phyloP scores from a whole-genome alignment of 495 filamentous ascomycete genomes.

The Clavariopsis aquatica region DNA sequence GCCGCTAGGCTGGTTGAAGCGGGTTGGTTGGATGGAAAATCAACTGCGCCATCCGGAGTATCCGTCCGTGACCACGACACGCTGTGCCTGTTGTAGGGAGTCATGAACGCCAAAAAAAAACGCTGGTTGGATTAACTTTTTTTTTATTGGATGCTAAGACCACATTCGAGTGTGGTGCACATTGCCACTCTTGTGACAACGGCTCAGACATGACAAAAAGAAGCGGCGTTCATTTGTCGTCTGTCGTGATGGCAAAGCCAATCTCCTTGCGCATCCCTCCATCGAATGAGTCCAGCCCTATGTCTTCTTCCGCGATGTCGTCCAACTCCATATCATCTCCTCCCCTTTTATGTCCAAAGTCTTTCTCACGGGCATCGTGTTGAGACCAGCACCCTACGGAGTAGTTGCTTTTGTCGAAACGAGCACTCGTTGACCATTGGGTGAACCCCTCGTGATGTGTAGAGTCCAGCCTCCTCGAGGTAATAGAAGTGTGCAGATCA shows the following conservation, averaged over 20 bases:
- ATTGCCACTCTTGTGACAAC: too few relatives aligned
- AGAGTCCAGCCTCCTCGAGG: slow-evolving; percentile 1
- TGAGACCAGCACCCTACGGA: not conserved
- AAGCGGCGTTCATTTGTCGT: not conserved
- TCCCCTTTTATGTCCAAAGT: not conserved
- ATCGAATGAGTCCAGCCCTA: not conserved
- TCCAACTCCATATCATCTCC: not conserved
- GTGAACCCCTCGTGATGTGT: not conserved
- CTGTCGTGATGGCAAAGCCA: not conserved
- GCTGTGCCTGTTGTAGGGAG: too few relatives aligned
- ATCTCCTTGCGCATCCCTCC: not conserved
- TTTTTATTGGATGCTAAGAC: too few relatives aligned
- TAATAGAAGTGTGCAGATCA: slow-evolving; percentile 8
- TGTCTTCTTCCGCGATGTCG: not conserved
- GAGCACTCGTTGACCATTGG: not conserved
- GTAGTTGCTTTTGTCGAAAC: not conserved
- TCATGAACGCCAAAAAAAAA: too few relatives aligned
- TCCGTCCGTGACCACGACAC: too few relatives aligned
- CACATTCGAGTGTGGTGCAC: too few relatives aligned
- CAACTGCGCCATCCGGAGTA: too few relatives aligned
- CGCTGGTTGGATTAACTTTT: too few relatives aligned
- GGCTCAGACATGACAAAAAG: not conserved
- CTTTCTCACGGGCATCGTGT: not conserved
- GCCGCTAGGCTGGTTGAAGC: too few relatives aligned
- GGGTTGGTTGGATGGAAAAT: too few relatives aligned